Evolutionary conservation across 2,329 filamentous ascomycete genomes (phyloP).

Genomic region (Trichoderma harzianum): DNA sequence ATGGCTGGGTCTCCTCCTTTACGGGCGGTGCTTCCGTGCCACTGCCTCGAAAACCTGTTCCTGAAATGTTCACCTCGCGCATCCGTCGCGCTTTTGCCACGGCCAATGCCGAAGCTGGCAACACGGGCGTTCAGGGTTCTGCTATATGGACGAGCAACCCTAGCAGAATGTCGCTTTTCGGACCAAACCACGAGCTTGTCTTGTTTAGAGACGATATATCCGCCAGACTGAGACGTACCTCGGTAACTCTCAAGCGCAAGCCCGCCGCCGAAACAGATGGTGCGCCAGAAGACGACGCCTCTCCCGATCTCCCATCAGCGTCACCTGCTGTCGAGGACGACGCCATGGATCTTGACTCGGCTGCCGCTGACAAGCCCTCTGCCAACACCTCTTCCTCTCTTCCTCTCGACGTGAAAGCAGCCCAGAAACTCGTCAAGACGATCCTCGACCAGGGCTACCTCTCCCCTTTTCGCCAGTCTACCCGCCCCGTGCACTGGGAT

Average conservation of each 20-base stretch:
- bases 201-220: constrained; percentile 86
- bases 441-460: constrained; percentile 87
- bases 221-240: constrained; percentile 70
- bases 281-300: background rate
- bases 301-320: constrained; percentile 13
- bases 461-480: constrained; percentile 76
- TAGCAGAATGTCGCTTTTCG: constrained; percentile 76
- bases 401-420: constrained; percentile 53
- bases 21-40: constrained; percentile 68
- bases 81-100: constrained; percentile 75
- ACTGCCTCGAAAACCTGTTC: constrained; percentile 68
- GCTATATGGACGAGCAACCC: constrained; percentile 91
- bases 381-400: constrained; percentile 19
- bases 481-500: constrained; percentile 87
- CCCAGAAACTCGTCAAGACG: constrained; percentile 82
- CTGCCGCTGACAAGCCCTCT: constrained; percentile 23
- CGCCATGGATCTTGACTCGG: constrained; percentile 42
- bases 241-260: constrained; percentile 63
- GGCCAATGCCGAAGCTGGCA: constrained; percentile 68
- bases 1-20: constrained; percentile 92
- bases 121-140: constrained; percentile 39
- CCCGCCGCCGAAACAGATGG: constrained; percentile 31
- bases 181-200: constrained; percentile 81
- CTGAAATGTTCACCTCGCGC: constrained; percentile 85
- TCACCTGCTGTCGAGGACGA: constrained; percentile 28